Evolutionary conservation across 139 green algal species (phyloP).

Genomic region (Marvania coccoides): DNA sequence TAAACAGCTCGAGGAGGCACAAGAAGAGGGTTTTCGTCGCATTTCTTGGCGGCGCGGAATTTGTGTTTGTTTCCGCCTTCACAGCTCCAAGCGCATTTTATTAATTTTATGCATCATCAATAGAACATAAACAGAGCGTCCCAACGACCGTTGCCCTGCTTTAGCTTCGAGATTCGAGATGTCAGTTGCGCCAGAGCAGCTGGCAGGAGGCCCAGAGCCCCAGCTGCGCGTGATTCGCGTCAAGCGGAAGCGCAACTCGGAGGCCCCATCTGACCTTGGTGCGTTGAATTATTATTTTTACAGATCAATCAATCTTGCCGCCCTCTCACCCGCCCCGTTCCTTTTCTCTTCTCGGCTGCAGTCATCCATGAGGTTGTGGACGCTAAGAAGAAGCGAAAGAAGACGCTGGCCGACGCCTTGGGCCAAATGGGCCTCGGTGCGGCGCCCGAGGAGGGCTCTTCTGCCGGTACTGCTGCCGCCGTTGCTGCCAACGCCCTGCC

Average conservation of each 20-base stretch:
- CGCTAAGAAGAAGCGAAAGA: slow-evolving; percentile 7
- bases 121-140: too few species aligned
- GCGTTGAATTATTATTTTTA: background rate
- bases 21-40: too few species aligned
- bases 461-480: background rate
- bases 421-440: background rate
- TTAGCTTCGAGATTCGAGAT: too few species aligned
- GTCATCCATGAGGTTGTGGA: slow-evolving; percentile 7
- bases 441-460: background rate
- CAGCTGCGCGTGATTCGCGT: slow-evolving; percentile 7
- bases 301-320: background rate
- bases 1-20: too few species aligned
- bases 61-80: too few species aligned
- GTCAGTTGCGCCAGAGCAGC: too few species aligned
- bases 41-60: too few species aligned
- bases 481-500: background rate
- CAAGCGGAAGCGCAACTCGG: slow-evolving; percentile 14
- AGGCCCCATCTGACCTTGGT: slow-evolving; percentile 21
- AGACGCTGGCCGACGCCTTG: background rate
- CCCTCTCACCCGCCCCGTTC: background rate
- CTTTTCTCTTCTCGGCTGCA: background rate
- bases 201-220: too few species aligned
- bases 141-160: too few species aligned
- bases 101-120: too few species aligned
- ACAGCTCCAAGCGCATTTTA: too few species aligned